These are phyloP conservation scores for Malania oleifera DNA, from an alignment of 164 flowering plant species.

Conservation along the genomic window DNA sequence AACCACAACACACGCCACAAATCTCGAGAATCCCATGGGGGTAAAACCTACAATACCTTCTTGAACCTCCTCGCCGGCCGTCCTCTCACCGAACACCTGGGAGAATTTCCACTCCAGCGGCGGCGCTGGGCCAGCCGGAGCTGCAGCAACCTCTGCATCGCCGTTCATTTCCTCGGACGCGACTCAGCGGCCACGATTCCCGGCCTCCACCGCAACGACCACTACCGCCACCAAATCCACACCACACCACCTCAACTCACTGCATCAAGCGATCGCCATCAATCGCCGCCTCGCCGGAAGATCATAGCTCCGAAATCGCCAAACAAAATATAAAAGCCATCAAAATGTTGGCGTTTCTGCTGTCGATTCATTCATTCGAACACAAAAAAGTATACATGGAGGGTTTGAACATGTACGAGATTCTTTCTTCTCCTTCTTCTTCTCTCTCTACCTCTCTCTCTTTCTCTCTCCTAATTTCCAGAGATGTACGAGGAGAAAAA, in stretches of 20 bases:
- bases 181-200: not conserved
- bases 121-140: conserved; percentile 34
- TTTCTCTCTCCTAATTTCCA: not conserved
- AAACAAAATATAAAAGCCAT: not conserved
- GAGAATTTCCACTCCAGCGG: conserved; percentile 76
- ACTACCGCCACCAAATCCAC: not conserved
- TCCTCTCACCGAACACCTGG: conserved; percentile 72
- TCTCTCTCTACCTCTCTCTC: not conserved
- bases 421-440: not conserved
- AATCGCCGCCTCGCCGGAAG: not conserved
- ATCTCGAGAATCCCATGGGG: conserved; percentile 17
- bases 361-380: not conserved
- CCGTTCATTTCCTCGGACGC: conserved; percentile 32
- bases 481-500: not conserved
- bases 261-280: not conserved
- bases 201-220: not conserved
- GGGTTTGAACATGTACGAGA: not conserved
- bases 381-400: not conserved
- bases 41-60: conserved; percentile 39
- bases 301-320: not conserved
- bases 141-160: conserved; percentile 34
- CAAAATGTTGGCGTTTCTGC: not conserved
- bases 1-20: not conserved
- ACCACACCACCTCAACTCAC: not conserved
- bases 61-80: conserved; percentile 75